phyloP scores from a whole-genome alignment of 257 asterid species.

The Echium plantagineum region DNA sequence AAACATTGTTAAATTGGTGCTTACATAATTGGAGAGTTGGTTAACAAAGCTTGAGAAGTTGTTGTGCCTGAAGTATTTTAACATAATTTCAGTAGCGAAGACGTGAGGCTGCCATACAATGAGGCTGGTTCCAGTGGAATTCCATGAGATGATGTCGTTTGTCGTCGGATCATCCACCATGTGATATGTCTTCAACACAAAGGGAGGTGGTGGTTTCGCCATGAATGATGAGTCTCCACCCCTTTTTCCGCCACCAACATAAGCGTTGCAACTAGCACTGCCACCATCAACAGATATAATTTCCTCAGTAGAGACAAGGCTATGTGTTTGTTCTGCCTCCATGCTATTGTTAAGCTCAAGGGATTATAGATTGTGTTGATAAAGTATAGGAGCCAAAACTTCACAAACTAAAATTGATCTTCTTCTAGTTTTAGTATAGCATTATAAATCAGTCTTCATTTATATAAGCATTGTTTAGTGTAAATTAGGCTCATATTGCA shows the following conservation, averaged over 20 bases:
- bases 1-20: conserved; percentile 1
- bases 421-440: not conserved
- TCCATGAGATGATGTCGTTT: conserved; percentile 34
- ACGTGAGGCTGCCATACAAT: conserved; percentile 26
- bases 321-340: conserved; percentile 1
- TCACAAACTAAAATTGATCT: not conserved
- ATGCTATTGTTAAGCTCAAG: not conserved
- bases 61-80: conserved; percentile 35
- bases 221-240: not conserved
- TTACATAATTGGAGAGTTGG: conserved; percentile 51
- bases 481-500: not conserved
- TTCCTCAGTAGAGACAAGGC: not conserved
- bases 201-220: conserved; percentile 23
- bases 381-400: not conserved
- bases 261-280: not conserved
- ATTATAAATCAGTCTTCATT: no score
- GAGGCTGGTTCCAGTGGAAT: conserved; percentile 33
- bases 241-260: not conserved
- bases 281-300: not conserved
- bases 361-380: no score
- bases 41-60: conserved; percentile 40
- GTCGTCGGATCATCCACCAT: conserved; percentile 24
- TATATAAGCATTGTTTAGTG: not conserved
- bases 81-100: conserved; percentile 36
- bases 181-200: conserved; percentile 34